Evolutionary conservation across 768 basidiomycete genomes (phyloP).

Genomic region (Sistotremastrum niveocremeum): DNA sequence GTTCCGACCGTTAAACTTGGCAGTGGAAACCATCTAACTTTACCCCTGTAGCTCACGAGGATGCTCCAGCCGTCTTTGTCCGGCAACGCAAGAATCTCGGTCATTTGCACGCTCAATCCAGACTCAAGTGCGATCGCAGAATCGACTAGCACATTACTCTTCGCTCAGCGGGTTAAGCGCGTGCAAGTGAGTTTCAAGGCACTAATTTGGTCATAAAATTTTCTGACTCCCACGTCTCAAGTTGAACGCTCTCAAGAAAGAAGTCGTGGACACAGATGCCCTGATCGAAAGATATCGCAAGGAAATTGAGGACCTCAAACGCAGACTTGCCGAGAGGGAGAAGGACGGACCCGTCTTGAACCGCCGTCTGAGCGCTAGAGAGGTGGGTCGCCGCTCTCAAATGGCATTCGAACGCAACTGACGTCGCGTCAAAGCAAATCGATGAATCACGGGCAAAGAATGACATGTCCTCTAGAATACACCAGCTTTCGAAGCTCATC

Average conservation of each 20-base stretch:
- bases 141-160: conserved; percentile 77
- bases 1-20: too few relatives aligned
- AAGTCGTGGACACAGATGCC: conserved; percentile 85
- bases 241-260: conserved; percentile 84
- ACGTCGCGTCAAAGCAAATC: conserved; percentile 39
- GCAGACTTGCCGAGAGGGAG: conserved; percentile 55
- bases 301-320: conserved; percentile 85
- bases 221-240: conserved; percentile 11
- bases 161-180: conserved; percentile 83
- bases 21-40: too few relatives aligned
- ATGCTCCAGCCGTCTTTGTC: conserved; percentile 91
- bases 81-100: conserved; percentile 90
- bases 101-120: conserved; percentile 92
- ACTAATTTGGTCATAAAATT: not conserved
- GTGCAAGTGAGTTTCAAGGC: conserved; percentile 43
- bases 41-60: conserved; percentile 43
- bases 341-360: conserved; percentile 39
- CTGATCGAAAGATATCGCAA: conserved; percentile 88
- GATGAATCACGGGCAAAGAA: conserved; percentile 79
- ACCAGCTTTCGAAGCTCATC: conserved; percentile 73
- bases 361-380: conserved; percentile 37
- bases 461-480: conserved; percentile 67
- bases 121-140: conserved; percentile 67
- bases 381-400: conserved; percentile 18
- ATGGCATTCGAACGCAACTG: not conserved